Base-by-base conservation (phyloP, 177 flowering plant species). In the Tripterygium wilfordii region DNA sequence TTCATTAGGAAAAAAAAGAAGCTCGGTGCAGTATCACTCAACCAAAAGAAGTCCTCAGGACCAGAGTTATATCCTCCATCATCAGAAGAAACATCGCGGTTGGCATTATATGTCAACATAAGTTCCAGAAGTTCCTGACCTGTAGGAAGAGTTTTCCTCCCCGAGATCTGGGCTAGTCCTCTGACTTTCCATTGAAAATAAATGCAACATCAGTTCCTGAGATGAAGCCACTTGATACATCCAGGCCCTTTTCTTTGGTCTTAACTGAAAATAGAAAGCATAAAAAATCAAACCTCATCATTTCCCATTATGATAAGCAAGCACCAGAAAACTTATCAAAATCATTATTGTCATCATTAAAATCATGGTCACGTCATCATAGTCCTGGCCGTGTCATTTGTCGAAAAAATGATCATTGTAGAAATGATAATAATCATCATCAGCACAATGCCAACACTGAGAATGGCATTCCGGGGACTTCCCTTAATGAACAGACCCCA, bases 121-220 rank as follows among this genome's bases (percentile, higher is more conserved):
- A 75, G 64, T 48, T 81, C 75, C 1, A 79, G 39, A 53, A 79
- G 63, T 15, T 76, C 75, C 23, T 53, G 47, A 17, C 65, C 54
- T 25, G 18, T 45, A 19, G 40, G 38, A 35, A 6, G 65, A 46
- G 51, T 53, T 59, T 22, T 56, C 69, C 5, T 28, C 67, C 24
- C 22, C 35, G 22, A 21, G 32, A 32, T 62, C 72, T 5, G 53
- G 52, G 35, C 62, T 49, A n/a, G 68, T 46, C 49, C 68, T 57
- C 45, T 19, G 56, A 48, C 69, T 58, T 36, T 37, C 67, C 49
- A 68, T 28, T 24, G 79, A 66, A 45, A 79, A 53, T 38, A 82
- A 42, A 14, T 63, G 78, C 65, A 63, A 24, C 66, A 76, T 42
- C 69, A 85, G 49, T 6, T 79, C 86, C 59, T 74, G 36, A 1